A percentile compares a stretch with the other conserved stretches of the same genome.
Evolutionary conservation across 805 yeast genomes (phyloP).

Genomic region (Nakazawaea ernobii): DNA sequence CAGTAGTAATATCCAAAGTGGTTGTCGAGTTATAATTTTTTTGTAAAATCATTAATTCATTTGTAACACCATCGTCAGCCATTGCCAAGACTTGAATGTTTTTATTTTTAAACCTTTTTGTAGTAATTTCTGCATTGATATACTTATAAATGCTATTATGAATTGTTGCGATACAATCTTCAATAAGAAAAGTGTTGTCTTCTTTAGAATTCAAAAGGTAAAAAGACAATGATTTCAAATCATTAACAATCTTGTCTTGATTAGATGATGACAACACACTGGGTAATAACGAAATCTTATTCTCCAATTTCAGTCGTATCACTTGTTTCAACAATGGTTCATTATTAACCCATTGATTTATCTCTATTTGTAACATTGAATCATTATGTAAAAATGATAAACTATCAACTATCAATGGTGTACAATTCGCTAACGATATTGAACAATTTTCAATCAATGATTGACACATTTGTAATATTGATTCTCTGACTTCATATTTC

Average conservation of each 20-base stretch:
- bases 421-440: conserved; percentile 27
- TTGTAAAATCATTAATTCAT: conserved; percentile 18
- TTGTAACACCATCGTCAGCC: conserved; percentile 2
- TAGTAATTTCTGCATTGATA: conserved; percentile 1
- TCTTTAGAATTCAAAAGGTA: not conserved
- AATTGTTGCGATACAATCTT: not conserved
- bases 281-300: conserved; percentile 15
- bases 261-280: conserved; percentile 22
- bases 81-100: not conserved
- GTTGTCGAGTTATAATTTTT: conserved; percentile 15
- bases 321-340: conserved; percentile 9
- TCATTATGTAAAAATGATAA: conserved; percentile 14
- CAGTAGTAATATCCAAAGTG: conserved; percentile 7
- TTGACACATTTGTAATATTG: conserved; percentile 25
- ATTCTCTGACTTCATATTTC: conserved; percentile 27
- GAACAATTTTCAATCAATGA: conserved; percentile 26
- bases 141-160: not conserved
- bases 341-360: not conserved
- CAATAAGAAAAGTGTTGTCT: not conserved
- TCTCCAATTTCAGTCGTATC: conserved; percentile 11
- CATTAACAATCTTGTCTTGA: conserved; percentile 14
- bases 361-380: not conserved
- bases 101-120: conserved; percentile 5
- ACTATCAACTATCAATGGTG: conserved; percentile 31
- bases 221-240: conserved; percentile 4